Base-by-base conservation (phyloP, 768 basidiomycete species). In the Pholiota molesta region DNA sequence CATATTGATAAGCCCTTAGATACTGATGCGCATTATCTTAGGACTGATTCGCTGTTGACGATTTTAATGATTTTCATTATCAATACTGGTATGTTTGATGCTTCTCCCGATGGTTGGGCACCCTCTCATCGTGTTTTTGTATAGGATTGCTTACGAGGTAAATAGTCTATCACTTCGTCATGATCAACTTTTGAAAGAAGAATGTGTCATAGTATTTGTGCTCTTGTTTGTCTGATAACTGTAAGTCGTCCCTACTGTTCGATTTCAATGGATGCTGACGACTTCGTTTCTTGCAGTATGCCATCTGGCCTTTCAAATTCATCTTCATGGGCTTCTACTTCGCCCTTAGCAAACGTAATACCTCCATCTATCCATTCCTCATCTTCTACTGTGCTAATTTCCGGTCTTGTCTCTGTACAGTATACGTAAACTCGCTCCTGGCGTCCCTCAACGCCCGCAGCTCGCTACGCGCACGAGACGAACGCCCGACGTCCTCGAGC, bases 291-390 rank as follows among this genome's bases (percentile, higher is more conserved):
- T 29, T n/a, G 26, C 49, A 70, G 69, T 72, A 72, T 21, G 65
- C 71, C 5, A 51, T 70, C 45, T 72, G 71, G 71, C 71, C 71
- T 3, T 52, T 62, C n/a, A 59, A 60, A 8, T 68, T 72, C 33
- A 68, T 72, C 31, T 72, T 70, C 59, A 61, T 72, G 61, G 69
- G 68, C 5, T 42, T 72, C n/a, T 72, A 72, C 56, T 72, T 72
- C 47, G 65, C 68, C 16, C 58, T 72, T 21, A 70, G 67, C 56
- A 72, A 72, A n/a, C n/a, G n/a, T n/a, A n/a, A n/a, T n/a, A n/a
- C n/a, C n/a, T n/a, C n/a, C n/a, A n/a, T n/a, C n/a, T n/a, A n/a
- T n/a, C n/a, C n/a, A n/a, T n/a, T n/a, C n/a, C n/a, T n/a, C n/a
- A n/a, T n/a, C n/a, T n/a, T n/a, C n/a, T n/a, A n/a, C n/a, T n/a